Conservation (phyloP, 306 rosid genomes). For the Erythrophleum fordii region DNA sequence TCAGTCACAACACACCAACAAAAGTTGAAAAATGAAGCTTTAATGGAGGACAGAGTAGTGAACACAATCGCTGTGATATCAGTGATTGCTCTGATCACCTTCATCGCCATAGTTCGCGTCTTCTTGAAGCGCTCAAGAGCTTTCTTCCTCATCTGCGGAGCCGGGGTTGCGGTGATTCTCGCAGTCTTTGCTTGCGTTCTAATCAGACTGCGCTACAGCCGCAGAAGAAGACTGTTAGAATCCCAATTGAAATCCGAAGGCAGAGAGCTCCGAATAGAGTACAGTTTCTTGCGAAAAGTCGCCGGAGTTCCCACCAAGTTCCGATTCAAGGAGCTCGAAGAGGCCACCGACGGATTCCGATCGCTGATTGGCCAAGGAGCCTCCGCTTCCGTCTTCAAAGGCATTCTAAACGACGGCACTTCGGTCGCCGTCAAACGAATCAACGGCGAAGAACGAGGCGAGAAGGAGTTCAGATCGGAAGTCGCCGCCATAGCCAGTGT, state of each 20-base stretch:
- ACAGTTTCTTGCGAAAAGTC: constrained; percentile 82
- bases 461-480: constrained; percentile 80
- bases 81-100: constrained; percentile 47
- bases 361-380: constrained; percentile 74
- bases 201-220: constrained; percentile 60
- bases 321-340: constrained; percentile 75
- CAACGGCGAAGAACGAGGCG: constrained; percentile 64
- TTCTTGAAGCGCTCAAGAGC: constrained; percentile 50
- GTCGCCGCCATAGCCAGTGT: constrained; percentile 91
- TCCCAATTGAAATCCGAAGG: constrained; percentile 65
- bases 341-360: constrained; percentile 76
- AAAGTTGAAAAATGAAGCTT: constrained; percentile 24
- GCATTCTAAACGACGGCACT: constrained; percentile 78
- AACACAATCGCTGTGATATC: constrained; percentile 48
- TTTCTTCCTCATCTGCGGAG: constrained; percentile 82
- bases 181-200: constrained; percentile 63
- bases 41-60: constrained; percentile 79
- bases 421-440: constrained; percentile 80
- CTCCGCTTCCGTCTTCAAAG: constrained; percentile 83
- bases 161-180: constrained; percentile 55
- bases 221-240: constrained; percentile 54
- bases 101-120: constrained; percentile 60
- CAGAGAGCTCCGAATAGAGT: constrained; percentile 84
- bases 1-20: neutral
- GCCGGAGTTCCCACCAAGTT: constrained; percentile 87